phyloP scores from a whole-genome alignment of 805 yeast genomes.

The Jamesozyma jinghongensis region DNA sequence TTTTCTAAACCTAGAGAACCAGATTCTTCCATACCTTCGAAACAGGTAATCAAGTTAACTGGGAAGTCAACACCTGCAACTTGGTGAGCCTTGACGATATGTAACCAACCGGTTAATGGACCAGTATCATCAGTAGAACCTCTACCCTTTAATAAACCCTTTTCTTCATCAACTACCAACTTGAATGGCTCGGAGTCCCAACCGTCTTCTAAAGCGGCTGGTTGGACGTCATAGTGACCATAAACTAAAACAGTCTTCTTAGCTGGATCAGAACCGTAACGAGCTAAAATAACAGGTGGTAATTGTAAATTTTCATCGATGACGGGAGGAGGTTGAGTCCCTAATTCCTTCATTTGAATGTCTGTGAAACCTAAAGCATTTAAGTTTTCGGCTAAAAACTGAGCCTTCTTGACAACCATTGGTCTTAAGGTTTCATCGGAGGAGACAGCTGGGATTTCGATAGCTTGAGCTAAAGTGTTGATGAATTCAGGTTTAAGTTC shows the following conservation, averaged over 20 bases:
- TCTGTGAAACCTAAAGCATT: slow-evolving; percentile 68
- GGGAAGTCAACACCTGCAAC: slow-evolving; percentile 82
- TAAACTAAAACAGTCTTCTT: slow-evolving; percentile 87
- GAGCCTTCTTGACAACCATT: slow-evolving; percentile 81
- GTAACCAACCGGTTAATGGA: slow-evolving; percentile 96
- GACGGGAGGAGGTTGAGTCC: slow-evolving; percentile 90
- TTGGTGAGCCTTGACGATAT: slow-evolving; percentile 82
- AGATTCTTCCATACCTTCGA: slow-evolving; percentile 99
- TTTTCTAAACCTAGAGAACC: slow-evolving; percentile 89
- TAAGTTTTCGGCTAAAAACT: slow-evolving; percentile 66
- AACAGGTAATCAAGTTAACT: slow-evolving; percentile 83
- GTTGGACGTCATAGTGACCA: slow-evolving; percentile 98
- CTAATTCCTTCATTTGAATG: slow-evolving; percentile 72
- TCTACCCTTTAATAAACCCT: slow-evolving; percentile 72
- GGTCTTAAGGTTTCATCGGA: slow-evolving; percentile 85
- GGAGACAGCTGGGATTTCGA: slow-evolving; percentile 90
- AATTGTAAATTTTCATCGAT: slow-evolving; percentile 53
- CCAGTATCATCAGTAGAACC: slow-evolving; percentile 98
- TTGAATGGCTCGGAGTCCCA: slow-evolving; percentile 91
- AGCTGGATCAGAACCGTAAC: slow-evolving; percentile 69
- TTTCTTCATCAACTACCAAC: slow-evolving; percentile 52
- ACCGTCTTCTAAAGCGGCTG: slow-evolving; percentile 86
- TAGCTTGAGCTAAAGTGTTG: slow-evolving; percentile 68
- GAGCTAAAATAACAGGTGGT: slow-evolving; percentile 92
- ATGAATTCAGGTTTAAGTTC: slow-evolving; percentile 69